Evolutionary conservation across 2,329 filamentous ascomycete species (phyloP).

Genomic region (Basipetospora chlamydospora): DNA sequence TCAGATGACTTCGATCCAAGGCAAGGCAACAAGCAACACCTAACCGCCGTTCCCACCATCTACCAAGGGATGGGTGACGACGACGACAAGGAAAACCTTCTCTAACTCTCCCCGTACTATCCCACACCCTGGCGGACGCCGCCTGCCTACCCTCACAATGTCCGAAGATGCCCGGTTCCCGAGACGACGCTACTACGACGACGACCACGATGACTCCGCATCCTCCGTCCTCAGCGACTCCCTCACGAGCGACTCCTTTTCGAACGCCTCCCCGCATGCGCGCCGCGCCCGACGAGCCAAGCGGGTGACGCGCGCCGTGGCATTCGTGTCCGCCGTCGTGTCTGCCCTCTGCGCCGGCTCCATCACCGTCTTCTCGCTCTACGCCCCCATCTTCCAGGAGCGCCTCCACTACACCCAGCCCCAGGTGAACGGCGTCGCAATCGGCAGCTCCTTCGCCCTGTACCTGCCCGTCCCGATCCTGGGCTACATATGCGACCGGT

Average conservation of each 20-base stretch:
- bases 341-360: constrained; percentile 69
- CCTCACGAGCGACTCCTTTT: too few species aligned
- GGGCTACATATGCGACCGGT: constrained; percentile 83
- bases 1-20: too few species aligned
- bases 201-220: background rate
- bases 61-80: too few species aligned
- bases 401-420: constrained; percentile 79
- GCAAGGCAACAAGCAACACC: background rate
- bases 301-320: constrained; percentile 24
- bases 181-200: background rate
- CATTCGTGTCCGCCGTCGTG: constrained; percentile 40
- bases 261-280: constrained; percentile 2
- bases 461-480: constrained; percentile 86
- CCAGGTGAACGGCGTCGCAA: constrained; percentile 81
- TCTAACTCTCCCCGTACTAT: background rate
- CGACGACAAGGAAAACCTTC: background rate
- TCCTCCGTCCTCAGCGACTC: constrained; percentile 3
- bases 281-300: constrained; percentile 11
- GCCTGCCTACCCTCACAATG: too few species aligned
- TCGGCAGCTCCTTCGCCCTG: constrained; percentile 72
- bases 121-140: background rate
- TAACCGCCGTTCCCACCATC: background rate
- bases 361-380: constrained; percentile 86
- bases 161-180: background rate
- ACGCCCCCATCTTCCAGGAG: constrained; percentile 79